Base-by-base conservation (phyloP, 2,329 filamentous ascomycete genomes). In the Fusarium decemcellulare region DNA sequence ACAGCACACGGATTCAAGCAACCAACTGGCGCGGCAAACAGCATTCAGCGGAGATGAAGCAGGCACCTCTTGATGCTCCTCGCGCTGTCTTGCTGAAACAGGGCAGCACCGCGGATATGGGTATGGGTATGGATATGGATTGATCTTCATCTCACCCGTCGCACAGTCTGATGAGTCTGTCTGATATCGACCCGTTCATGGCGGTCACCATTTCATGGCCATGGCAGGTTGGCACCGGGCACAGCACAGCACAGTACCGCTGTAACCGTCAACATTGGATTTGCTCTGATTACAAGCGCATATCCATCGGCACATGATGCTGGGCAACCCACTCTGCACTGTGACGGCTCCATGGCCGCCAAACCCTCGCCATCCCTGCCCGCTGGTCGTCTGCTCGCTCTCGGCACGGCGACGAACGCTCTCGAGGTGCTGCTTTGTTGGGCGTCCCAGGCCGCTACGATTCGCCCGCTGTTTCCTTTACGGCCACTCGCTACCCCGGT, bases 381-480 rank as follows among this genome's bases (percentile, higher is more conserved):
- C 36, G 47, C 67, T 58, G 54, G 34, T 63, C 36, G 47, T 58
- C 63, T 68, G 46, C 47, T 70, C 65, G 16, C 52, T 51, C 52
- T 39, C 29, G 54, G 47, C 36, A 43, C 55, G 18, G 18, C 18
- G 54, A 50, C 61, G 70, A 73, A 72, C 70, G 56, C 56, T 67
- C 46, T 60, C 37, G 37, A 54, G 30, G 40, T 57, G 59, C 59
- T 74, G 52, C 65, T 68, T 59, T 58, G 53, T 68, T 65, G 42
- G 56, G 59, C 46, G 39, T 27, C 30, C 36, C 30, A 43, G 39
- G 44, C 40, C 52, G 60, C 50, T 68, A 58, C 57, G 61, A 74
- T 74, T 73, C 67, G 72, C 62, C 61, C 63, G 59, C 58, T 72
- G 72, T 73, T 72, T 73, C 68, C 64, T 51, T 48, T 52, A 37